Evolutionary conservation across 371 early-diverging fungal genomes (phyloP), one percentile per base, ranked within the genome.

Genomic region (Syncephalastrum sp.): DNA sequence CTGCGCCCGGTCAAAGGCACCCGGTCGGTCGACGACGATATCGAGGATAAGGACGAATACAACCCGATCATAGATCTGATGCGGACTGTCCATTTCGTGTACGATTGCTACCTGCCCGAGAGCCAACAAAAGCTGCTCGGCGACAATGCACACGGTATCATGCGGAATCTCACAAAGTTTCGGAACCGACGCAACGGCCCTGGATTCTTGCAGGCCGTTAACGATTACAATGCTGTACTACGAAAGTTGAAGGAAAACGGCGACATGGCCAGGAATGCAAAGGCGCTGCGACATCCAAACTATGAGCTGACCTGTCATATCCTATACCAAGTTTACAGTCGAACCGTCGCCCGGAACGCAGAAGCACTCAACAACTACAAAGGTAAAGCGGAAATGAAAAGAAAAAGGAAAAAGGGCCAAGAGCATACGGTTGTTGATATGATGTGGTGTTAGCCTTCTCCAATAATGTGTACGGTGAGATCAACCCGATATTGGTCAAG

Each of bases 381-480:
- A 76, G 86, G 87, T 83, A 69, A 54, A 21, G 14, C 5, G 21
- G 21, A 21, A 13, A 17, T 19, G 29, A 24, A n/a, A 29, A 14
- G 27, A 14, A 46, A 24, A 45, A 42, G 13, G 21, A 23, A 5
- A 15, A 54, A 44, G 10, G 29, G 21, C 21, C 21, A 21, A 21
- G 21, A 21, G 21, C 21, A 21, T 21, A 2, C 21, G 2, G 49
- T 6, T 1, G 5, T 5, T 16, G n/a, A 50, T 53, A 52, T 53
- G n/a, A 24, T 46, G 21, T 21, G 52, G 50, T 45, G 38, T 38
- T 60, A 78, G 94, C 91, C 8, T 97, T 96, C 61, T 93, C 94
- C 8, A 92, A 95, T 71, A 88, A 91, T 65, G 97, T 96, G 10
- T 98, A 98, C 73, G 98, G 98, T 23, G 98, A 98, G 71, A 88